Conservation (phyloP, 306 rosid species). For the Corylus americana region DNA sequence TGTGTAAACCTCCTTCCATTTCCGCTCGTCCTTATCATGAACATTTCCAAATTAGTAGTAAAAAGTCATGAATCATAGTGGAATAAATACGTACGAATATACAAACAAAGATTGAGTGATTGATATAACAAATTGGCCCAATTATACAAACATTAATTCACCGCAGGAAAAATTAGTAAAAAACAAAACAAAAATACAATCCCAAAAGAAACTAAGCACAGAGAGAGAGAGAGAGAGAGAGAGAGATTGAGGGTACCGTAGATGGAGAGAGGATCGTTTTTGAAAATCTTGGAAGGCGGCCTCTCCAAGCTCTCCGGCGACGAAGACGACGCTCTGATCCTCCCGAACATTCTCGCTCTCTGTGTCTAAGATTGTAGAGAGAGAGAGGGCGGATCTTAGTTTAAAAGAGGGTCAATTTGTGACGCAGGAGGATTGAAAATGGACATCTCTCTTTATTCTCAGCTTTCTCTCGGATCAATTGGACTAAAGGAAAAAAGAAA, state of each 20-base stretch:
- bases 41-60: too few relatives aligned
- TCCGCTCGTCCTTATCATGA: too few relatives aligned
- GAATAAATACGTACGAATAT: too few relatives aligned
- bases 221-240: background rate
- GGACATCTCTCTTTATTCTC: too few relatives aligned
- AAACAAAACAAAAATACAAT: too few relatives aligned
- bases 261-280: conserved; percentile 73
- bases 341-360: conserved; percentile 64
- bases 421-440: conserved; percentile 15
- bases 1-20: too few relatives aligned
- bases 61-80: too few relatives aligned
- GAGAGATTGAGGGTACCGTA: conserved; percentile 50
- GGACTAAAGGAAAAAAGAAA: too few relatives aligned
- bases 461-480: too few relatives aligned
- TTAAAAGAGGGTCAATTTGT: background rate
- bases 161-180: background rate
- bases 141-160: background rate
- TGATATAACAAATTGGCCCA: background rate
- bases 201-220: background rate
- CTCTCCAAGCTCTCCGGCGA: conserved; percentile 69
- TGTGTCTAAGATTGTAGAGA: background rate
- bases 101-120: too few relatives aligned
- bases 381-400: conserved; percentile 8
- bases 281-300: conserved; percentile 68
- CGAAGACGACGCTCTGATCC: conserved; percentile 61